Evolutionary conservation across 2,329 filamentous ascomycete species (phyloP), one percentile per base, ranked within the genome.

Genomic region (Talaromyces sp.): DNA sequence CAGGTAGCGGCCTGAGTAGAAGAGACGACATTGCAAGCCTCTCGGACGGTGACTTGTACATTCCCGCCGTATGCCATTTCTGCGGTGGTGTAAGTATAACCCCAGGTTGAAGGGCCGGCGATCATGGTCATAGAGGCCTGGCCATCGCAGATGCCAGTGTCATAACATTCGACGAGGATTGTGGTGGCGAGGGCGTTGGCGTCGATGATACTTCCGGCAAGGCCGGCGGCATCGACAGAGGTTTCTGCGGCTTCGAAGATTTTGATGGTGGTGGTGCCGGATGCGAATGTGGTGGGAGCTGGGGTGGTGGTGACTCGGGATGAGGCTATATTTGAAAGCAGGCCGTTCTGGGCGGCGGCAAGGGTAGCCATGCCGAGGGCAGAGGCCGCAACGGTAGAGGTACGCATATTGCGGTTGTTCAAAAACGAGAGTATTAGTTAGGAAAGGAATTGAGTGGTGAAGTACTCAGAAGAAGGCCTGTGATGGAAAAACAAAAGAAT

Each of bases 181-280:
- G 56, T 59, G 56, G 56, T 59, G 16, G 56, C 56, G 39, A 45
- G 14, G 22, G 56, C 56, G 5, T 59, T 31, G 39, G 19, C 11
- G 24, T 45, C 3, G 3, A 59, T 41, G 56, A 59, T 59, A 19
- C 56, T 59, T 6, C 37, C 56, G 3, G 22, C 37, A 7, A 31
- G 9, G 19, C 39, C 56, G 1, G 52, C 11, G 47, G 47, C 47
- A 2, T 50, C 47, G 22, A 50, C 22, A 13, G 11, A 27, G 14
- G 56, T 59, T 45, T 27, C 37, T 22, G 19, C 56, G 14, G 39
- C 56, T 45, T 59, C 56, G 37, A 59, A 59, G 22, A 59, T 45
- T 31, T 33, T 41, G 39, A 59, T 45, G 35, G 56, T 43, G 56
- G 56, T 59, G 8, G 56, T 59, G 56, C 56, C 56, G 14, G 56